Evolutionary conservation across 768 basidiomycete genomes (phyloP).

Genomic region (Suillus subalutaceus): DNA sequence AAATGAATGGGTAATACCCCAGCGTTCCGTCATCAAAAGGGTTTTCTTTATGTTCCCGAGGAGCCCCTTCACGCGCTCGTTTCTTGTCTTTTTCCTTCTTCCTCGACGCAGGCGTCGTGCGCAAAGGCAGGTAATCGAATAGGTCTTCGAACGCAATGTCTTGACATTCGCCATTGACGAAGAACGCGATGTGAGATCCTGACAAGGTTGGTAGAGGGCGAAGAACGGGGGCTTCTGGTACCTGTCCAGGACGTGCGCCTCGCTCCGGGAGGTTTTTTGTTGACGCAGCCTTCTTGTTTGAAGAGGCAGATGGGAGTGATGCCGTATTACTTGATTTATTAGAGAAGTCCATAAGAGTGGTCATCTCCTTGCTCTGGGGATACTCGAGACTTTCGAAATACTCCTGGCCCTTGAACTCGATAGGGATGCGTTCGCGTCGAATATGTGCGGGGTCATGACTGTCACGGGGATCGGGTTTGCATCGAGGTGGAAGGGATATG

Average conservation of each 20-base stretch:
- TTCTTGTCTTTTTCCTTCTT: slow-evolving; percentile 59
- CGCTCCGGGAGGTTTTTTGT: slow-evolving; percentile 72
- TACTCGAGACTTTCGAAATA: slow-evolving; percentile 96
- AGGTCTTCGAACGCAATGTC: slow-evolving; percentile 85
- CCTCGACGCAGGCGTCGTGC: slow-evolving; percentile 57
- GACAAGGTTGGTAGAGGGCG: slow-evolving; percentile 71
- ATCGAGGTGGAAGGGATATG: slow-evolving; percentile 79
- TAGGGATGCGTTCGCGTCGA: slow-evolving; percentile 87
- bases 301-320: slow-evolving; percentile 55
- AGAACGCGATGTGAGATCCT: slow-evolving; percentile 83
- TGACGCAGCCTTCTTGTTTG: slow-evolving; percentile 65
- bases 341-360: slow-evolving; percentile 77
- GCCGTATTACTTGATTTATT: slow-evolving; percentile 58
- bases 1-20: slow-evolving; percentile 96
- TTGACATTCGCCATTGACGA: slow-evolving; percentile 87
- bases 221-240: slow-evolving; percentile 42
- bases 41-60: slow-evolving; percentile 77
- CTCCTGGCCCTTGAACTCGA: slow-evolving; percentile 95
- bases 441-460: slow-evolving; percentile 80
- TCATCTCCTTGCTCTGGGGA: slow-evolving; percentile 89
- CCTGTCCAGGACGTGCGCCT: slow-evolving; percentile 38
- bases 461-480: slow-evolving; percentile 61
- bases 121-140: slow-evolving; percentile 87
- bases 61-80: slow-evolving; percentile 62
- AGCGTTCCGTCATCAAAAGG: slow-evolving; percentile 91